Conservation (phyloP, 495 filamentous ascomycete species). For the Corynascus novoguineensis region DNA sequence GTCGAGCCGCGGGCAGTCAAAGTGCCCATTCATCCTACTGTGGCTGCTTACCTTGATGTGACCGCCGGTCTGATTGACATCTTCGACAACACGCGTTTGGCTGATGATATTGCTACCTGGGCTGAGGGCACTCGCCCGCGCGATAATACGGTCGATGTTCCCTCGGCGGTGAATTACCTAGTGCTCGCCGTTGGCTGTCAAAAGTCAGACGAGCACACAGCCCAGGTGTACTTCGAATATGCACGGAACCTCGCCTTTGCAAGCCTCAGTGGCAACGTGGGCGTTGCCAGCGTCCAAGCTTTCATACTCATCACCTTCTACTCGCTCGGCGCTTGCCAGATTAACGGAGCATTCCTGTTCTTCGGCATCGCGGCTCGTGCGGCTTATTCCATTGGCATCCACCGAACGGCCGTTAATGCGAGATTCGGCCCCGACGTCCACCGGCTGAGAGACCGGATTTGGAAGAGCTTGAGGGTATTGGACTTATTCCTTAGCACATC, state of each 20-base stretch:
- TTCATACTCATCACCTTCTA: conserved; percentile 56
- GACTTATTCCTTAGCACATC: conserved; percentile 58
- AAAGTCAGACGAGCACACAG: conserved; percentile 44
- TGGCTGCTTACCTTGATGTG: conserved; percentile 34
- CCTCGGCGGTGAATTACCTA: conserved; percentile 53
- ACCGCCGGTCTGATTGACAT: conserved; percentile 39
- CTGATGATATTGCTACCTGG: conserved; percentile 30
- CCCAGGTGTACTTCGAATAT: conserved; percentile 52
- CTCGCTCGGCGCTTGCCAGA: conserved; percentile 56
- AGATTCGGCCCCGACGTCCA: conserved; percentile 49
- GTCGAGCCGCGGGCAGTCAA: conserved; percentile 23
- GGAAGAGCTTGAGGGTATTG: conserved; percentile 57
- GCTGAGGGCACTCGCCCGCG: conserved; percentile 8
- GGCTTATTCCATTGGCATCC: conserved; percentile 56
- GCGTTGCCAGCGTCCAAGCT: conserved; percentile 52
- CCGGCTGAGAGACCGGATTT: conserved; percentile 49
- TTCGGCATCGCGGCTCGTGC: conserved; percentile 55
- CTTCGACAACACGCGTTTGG: conserved; percentile 32
- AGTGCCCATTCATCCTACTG: conserved; percentile 16
- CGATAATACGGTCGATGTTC: conserved; percentile 32
- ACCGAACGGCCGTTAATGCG: conserved; percentile 56
- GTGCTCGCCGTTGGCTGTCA: conserved; percentile 59
- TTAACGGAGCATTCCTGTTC: conserved; percentile 56
- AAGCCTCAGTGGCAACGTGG: conserved; percentile 51
- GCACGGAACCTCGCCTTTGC: conserved; percentile 52